Percentiles rank a stretch among this genome's conserved stretches.
Conservation (phyloP, 441 rosid genomes). For the Kokia cookei region DNA sequence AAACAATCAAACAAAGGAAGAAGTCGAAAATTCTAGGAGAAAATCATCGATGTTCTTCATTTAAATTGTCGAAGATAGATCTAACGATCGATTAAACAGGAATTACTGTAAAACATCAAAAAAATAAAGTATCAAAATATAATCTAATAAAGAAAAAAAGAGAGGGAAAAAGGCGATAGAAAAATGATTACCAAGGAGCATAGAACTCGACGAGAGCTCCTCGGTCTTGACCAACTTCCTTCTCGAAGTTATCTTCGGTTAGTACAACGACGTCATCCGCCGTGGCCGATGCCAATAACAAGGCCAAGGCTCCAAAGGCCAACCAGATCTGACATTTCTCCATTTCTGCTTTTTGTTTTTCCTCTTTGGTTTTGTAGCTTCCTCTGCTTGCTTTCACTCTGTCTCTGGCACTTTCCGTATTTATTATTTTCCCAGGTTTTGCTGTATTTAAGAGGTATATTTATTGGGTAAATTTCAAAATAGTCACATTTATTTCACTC, state of each 20-base stretch:
- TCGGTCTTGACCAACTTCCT: constrained; percentile 80
- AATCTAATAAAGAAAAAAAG: neutral
- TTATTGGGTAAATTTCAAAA: too few species aligned
- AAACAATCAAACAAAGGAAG: neutral
- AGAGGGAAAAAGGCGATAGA: neutral
- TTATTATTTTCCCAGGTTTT: neutral
- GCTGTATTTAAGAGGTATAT: neutral
- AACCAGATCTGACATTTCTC: constrained; percentile 76
- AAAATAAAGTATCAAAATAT: neutral
- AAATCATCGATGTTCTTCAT: neutral
- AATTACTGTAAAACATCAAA: neutral
- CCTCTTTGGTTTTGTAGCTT: neutral
- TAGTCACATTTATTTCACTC: too few species aligned
- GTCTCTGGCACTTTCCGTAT: neutral
- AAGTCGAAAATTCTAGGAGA: neutral
- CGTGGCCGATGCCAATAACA: constrained; percentile 45
- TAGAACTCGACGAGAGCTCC: constrained; percentile 98
- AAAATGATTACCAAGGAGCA: constrained; percentile 76
- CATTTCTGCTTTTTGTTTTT: constrained; percentile 25
- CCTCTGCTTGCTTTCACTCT: neutral
- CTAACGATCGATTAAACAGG: neutral
- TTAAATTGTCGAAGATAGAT: neutral
- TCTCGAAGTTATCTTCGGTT: constrained; percentile 86
- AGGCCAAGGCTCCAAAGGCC: constrained; percentile 37
- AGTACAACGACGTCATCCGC: constrained; percentile 86